phyloP scores from a whole-genome alignment of 1,139 yeast species.

The Hyphopichia pseudoburtonii region DNA sequence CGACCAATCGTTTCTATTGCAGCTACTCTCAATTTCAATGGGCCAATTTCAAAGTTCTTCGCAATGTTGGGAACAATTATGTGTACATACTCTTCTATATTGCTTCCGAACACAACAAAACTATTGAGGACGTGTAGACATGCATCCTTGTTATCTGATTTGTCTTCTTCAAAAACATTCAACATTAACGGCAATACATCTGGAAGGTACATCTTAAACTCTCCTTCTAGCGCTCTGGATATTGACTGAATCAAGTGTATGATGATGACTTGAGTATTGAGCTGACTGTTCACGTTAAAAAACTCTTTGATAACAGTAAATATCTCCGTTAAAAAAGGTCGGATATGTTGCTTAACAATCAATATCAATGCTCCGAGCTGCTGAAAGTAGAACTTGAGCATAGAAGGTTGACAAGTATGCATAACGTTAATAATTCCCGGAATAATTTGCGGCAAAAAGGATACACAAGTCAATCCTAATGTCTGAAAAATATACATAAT shows the following conservation, averaged over 20 bases:
- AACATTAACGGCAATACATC: constrained; percentile 73
- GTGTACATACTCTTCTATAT: constrained; percentile 86
- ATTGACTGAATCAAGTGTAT: constrained; percentile 80
- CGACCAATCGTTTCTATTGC: constrained; percentile 87
- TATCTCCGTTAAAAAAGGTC: constrained; percentile 79
- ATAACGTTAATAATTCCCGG: constrained; percentile 87
- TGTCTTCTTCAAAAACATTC: constrained; percentile 77
- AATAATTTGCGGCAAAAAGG: constrained; percentile 80
- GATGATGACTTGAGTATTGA: constrained; percentile 74
- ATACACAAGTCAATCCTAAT: constrained; percentile 82
- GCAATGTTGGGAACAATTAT: constrained; percentile 83
- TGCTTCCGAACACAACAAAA: constrained; percentile 85
- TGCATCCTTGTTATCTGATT: constrained; percentile 59
- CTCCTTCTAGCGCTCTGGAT: constrained; percentile 86
- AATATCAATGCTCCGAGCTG: constrained; percentile 78
- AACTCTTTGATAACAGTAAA: constrained; percentile 75
- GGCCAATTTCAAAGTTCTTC: constrained; percentile 71
- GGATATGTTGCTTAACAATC: constrained; percentile 86
- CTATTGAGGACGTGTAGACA: constrained; percentile 79
- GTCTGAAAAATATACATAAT: constrained; percentile 89
- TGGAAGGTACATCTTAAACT: constrained; percentile 82
- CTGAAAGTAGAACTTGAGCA: constrained; percentile 87
- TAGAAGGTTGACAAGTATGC: constrained; percentile 77
- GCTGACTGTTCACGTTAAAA: constrained; percentile 51
- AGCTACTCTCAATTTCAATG: constrained; percentile 59